A percentile compares a stretch with the other conserved stretches of the same genome.
Conservation (phyloP, 164 flowering plant species). For the Berberis thunbergii region DNA sequence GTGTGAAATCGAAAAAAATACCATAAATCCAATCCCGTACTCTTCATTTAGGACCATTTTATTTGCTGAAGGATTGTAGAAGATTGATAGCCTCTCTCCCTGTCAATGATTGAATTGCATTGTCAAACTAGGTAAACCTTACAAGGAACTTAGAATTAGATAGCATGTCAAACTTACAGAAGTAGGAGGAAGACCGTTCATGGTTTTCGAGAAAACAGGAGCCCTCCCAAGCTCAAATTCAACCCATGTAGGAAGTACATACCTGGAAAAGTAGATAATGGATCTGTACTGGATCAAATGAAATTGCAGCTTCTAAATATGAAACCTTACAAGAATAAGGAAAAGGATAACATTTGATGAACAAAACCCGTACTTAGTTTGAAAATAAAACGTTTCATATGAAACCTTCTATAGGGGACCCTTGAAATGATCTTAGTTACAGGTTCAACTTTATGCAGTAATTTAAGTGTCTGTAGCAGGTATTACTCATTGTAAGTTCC, state of each 20-base stretch:
- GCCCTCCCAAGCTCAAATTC: slow-evolving; percentile 73
- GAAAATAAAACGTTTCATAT: no score
- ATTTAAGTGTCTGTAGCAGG: no score
- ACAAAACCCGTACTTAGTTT: no score
- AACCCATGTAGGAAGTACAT: slow-evolving; percentile 69
- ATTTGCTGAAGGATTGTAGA: slow-evolving; percentile 73
- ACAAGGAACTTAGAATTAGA: slow-evolving; percentile 8
- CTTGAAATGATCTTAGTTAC: no score
- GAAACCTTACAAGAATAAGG: no score
- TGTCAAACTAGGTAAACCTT: slow-evolving; percentile 6
- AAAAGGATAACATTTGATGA: no score
- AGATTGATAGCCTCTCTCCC: slow-evolving; percentile 75
- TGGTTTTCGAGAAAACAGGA: slow-evolving; percentile 89
- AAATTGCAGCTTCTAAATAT: neutral
- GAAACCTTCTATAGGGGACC: no score
- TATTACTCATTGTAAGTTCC: no score
- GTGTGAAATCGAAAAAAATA: slow-evolving; percentile 11
- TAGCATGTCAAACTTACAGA: slow-evolving; percentile 40
- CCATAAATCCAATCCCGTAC: slow-evolving; percentile 86
- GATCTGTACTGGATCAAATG: neutral
- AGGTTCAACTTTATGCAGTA: no score
- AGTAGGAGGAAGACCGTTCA: slow-evolving; percentile 83
- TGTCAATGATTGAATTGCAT: slow-evolving; percentile 22
- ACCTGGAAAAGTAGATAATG: slow-evolving; percentile 27
- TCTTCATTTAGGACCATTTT: slow-evolving; percentile 58